These are phyloP conservation scores for Pseudoscleropodium purum DNA, from an alignment of 225 moss, liverwort and hornwort species.

Conservation along the genomic window DNA sequence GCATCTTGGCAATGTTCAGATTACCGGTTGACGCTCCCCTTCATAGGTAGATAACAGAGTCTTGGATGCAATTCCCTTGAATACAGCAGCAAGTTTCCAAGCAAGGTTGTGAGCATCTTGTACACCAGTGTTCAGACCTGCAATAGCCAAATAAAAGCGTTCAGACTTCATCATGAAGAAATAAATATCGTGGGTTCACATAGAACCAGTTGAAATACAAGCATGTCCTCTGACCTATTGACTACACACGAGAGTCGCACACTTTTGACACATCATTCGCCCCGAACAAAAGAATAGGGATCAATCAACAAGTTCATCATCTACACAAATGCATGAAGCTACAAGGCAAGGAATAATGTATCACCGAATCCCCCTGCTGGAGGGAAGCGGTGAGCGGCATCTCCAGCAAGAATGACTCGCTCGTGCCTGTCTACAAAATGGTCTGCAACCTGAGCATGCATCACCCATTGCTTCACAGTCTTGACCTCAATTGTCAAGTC, in stretches of 20 bases:
- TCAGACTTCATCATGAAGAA: not conserved
- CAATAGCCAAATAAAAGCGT: not conserved
- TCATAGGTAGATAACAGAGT: conserved; percentile 65
- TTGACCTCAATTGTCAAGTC: conserved; percentile 56
- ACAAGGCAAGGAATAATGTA: not conserved
- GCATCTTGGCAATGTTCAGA: not conserved
- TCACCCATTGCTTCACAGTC: conserved; percentile 78
- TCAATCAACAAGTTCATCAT: not conserved
- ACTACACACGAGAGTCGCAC: not conserved
- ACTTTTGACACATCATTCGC: not conserved
- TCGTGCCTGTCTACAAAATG: conserved; percentile 36
- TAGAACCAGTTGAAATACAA: not conserved
- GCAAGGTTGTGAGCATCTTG: conserved; percentile 97
- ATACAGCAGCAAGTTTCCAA: conserved; percentile 86
- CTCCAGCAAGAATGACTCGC: conserved; percentile 72
- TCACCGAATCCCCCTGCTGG: conserved; percentile 94
- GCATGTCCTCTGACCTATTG: not conserved
- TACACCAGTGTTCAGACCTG: conserved; percentile 94
- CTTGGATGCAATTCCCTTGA: conserved; percentile 38
- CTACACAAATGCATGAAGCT: not conserved
- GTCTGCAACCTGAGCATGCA: conserved; percentile 89
- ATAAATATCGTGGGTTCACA: not conserved
- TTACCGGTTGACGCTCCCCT: conserved; percentile 74
- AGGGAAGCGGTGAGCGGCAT: conserved; percentile 92
- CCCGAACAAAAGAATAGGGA: not conserved